These are phyloP conservation scores for Suhomyces prunicola DNA, from an alignment of 805 yeast species.

Conservation along the genomic window DNA sequence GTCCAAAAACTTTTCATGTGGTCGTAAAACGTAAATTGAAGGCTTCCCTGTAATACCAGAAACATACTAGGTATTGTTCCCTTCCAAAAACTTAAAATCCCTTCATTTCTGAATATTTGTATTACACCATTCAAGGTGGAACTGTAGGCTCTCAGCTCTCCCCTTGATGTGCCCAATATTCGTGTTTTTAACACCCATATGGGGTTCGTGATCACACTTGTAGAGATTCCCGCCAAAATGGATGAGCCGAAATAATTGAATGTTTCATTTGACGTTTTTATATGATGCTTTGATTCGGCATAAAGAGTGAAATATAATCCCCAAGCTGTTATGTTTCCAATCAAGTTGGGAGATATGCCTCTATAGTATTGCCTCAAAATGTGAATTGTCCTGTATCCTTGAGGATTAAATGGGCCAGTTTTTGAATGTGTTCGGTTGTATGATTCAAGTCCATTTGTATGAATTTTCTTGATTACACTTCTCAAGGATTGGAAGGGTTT, in stretches of 20 bases:
- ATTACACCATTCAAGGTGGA: conserved; percentile 55
- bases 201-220: conserved; percentile 83
- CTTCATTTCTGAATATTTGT: conserved; percentile 51
- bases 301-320: conserved; percentile 80
- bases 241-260: conserved; percentile 35
- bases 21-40: conserved; percentile 86
- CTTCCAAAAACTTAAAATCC: conserved; percentile 61
- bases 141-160: conserved; percentile 50
- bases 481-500: conserved; percentile 18
- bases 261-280: conserved; percentile 15
- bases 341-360: conserved; percentile 73
- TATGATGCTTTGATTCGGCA: conserved; percentile 48
- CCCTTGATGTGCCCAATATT: conserved; percentile 57
- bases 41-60: conserved; percentile 84
- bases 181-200: conserved; percentile 95
- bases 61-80: conserved; percentile 74
- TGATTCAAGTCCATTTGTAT: conserved; percentile 16
- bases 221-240: conserved; percentile 63
- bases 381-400: background rate
- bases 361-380: conserved; percentile 46
- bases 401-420: background rate
- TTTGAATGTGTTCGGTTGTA: conserved; percentile 1
- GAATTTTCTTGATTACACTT: conserved; percentile 18
- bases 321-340: conserved; percentile 90
- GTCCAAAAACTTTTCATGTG: conserved; percentile 49